phyloP scores from a whole-genome alignment of 1,139 yeast genomes.

The Scheffersomyces segobiensis region DNA sequence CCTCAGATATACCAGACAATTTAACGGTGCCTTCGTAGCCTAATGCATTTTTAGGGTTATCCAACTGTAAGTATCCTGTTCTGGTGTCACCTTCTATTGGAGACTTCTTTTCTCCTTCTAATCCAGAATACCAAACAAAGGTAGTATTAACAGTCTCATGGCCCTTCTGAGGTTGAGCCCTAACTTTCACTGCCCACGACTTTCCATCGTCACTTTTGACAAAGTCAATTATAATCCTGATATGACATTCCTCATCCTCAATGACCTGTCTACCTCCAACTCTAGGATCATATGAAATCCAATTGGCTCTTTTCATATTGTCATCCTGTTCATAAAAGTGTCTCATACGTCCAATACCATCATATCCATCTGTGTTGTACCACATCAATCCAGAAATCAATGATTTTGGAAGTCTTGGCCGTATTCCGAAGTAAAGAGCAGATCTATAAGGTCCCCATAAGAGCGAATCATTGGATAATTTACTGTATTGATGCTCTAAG shows the following conservation, averaged over 20 bases:
- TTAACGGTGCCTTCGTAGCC: slow-evolving; percentile 40
- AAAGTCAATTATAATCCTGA: slow-evolving; percentile 69
- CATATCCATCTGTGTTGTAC: slow-evolving; percentile 67
- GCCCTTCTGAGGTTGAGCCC: slow-evolving; percentile 59
- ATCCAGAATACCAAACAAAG: slow-evolving; percentile 74
- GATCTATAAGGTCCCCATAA: slow-evolving; percentile 95
- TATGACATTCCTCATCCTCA: slow-evolving; percentile 62
- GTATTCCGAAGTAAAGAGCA: slow-evolving; percentile 78
- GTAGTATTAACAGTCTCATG: slow-evolving; percentile 54
- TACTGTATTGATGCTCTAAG: slow-evolving; percentile 23
- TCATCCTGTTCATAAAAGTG: slow-evolving; percentile 81
- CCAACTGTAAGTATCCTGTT: slow-evolving; percentile 36
- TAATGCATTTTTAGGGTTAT: slow-evolving; percentile 20
- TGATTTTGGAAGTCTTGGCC: slow-evolving; percentile 80
- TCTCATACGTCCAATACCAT: slow-evolving; percentile 63
- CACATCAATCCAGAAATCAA: slow-evolving; percentile 84
- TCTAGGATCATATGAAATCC: slow-evolving; percentile 87
- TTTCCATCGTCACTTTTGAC: slow-evolving; percentile 72
- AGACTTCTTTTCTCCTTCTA: slow-evolving; percentile 55
- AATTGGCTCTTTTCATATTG: slow-evolving; percentile 73
- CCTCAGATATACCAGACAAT: slow-evolving; percentile 56
- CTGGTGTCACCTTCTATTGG: slow-evolving; percentile 16
- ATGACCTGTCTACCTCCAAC: slow-evolving; percentile 81
- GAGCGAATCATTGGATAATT: slow-evolving; percentile 35
- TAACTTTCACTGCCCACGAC: slow-evolving; percentile 75